Evolutionary conservation across 2,329 filamentous ascomycete genomes (phyloP).

Genomic region (Monilinia polystroma): DNA sequence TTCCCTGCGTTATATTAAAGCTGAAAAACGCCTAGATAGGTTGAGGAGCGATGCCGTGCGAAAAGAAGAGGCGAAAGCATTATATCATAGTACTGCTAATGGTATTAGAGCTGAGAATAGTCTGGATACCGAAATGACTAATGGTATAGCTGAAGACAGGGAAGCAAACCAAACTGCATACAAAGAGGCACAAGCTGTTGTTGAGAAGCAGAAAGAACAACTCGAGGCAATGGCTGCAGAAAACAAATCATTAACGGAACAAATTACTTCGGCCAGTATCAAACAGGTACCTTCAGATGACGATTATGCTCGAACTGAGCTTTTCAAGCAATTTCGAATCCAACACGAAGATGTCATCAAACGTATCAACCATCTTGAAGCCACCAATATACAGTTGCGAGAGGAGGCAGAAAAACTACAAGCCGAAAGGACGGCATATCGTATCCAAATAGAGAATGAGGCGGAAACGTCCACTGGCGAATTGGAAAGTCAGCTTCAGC

Average conservation of each 20-base stretch:
- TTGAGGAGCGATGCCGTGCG: constrained; percentile 85
- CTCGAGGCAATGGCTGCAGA: constrained; percentile 76
- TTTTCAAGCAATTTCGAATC: constrained; percentile 87
- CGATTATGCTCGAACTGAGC: constrained; percentile 86
- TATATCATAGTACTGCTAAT: constrained; percentile 50
- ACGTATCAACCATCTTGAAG: constrained; percentile 87
- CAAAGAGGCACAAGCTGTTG: constrained; percentile 73
- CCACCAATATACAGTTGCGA: constrained; percentile 77
- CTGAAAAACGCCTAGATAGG: constrained; percentile 91
- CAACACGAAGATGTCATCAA: constrained; percentile 93
- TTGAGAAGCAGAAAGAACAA: constrained; percentile 84
- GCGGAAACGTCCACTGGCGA: constrained; percentile 70
- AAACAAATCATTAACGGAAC: constrained; percentile 70
- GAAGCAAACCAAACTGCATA: constrained; percentile 73
- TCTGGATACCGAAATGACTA: constrained; percentile 43
- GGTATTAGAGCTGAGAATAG: constrained; percentile 47
- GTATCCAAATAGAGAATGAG: constrained; percentile 78
- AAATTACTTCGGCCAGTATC: constrained; percentile 71
- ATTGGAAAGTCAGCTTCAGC: constrained; percentile 76
- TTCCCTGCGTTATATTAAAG: constrained; percentile 88
- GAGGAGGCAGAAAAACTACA: constrained; percentile 84
- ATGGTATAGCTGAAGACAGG: constrained; percentile 54
- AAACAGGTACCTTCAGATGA: constrained; percentile 80
- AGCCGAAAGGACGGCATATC: constrained; percentile 79
- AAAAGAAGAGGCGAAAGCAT: constrained; percentile 86